Evolutionary conservation across 2,329 filamentous ascomycete genomes (phyloP), one percentile per base, ranked within the genome.

Genomic region (Neonectria hederae): DNA sequence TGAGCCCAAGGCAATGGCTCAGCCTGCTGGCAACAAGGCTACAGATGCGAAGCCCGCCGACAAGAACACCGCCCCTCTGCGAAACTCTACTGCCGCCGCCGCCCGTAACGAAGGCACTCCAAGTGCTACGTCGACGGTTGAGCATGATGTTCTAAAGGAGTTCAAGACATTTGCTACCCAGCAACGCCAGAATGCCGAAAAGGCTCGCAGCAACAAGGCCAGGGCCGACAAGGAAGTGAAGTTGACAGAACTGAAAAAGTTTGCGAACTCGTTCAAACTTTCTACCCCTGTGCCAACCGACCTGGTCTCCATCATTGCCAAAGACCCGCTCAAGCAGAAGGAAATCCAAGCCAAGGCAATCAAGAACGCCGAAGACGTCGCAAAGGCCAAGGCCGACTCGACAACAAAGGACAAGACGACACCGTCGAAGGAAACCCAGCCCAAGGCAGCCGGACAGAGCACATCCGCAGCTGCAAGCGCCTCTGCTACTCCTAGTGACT

Each of bases 321-420:
- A 98, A 77, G 96, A 99, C 76, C 94, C 94, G n/a, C 86, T 84
- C 49, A 99, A 97, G 82, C 96, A 98, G 79, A 90, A 94, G 74
- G 89, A 94, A 75, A 98, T 99, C 67, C 91, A 97, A 74, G 91
- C 94, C 72, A 97, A 94, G 78, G 93, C 93, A 1, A 89, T 92
- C 65, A 88, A 89, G 74, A 91, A 95, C 69, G 90, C 89, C 2
- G 89, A 93, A 66, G 87, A 89, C 67, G 79, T 86, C 57, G 80
- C 82, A 4, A 85, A 88, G 71, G 82, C 86, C 59, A 89, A 89
- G 75, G 75, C 82, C 19, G 83, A 83, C 54, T 69, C 78, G 19
- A 76, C 80, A 21, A 76, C 80, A 22, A 83, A 86, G 65, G 79
- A 84, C 45, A 79, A 79, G 68, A 59, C 78, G 59, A 72, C 77